Base-by-base conservation (phyloP, 768 basidiomycete species). In the Xerocomellus amylosporus region DNA sequence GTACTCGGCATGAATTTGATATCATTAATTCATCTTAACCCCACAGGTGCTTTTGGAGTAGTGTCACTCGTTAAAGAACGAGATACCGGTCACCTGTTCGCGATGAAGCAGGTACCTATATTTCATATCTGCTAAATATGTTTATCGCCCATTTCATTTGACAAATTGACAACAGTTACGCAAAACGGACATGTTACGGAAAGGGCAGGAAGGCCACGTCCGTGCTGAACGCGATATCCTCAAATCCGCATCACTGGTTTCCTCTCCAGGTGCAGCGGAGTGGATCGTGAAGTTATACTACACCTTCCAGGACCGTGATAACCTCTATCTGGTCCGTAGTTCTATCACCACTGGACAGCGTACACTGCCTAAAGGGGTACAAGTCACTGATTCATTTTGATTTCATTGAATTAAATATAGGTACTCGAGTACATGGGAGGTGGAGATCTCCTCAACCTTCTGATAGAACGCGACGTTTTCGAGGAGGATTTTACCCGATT, bases 121-220 rank as follows among this genome's bases (percentile, higher is more conserved):
- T 71, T 55, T 61, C 64, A 60, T 66, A 60, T 59, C 37, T 60
- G 54, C 54, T 46, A 65, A 63, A 64, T 64, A 24, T 49, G 24
- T 72, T 65, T 62, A 61, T 46, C 59, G 52, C 51, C 44, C 55
- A 49, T 68, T 56, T 61, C 59, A 58, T 64, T 61, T 50, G 37
- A 45, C 59, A 67, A 66, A 55, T 66, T 58, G 22, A 42, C 52
- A 49, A 53, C 66, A 90, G 89, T 76, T 91, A 68, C 84, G 90
- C 59, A 93, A 92, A 75, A 83, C 83, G 57, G 92, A 94, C 72
- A 94, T 96, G 93, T 80, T 96, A 66, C 87, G 91, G 49, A 95
- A 94, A 77, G 92, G 93, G 22, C 96, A 98, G 72, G 96, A 98
- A 74, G 96, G 94, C 1, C 96, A 98, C 72, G 90, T 97, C 67